Percentiles rank a stretch among this genome's conserved stretches.
Conservation (phyloP, 495 filamentous ascomycete genomes). For the Hypoxylon cercidicola region DNA sequence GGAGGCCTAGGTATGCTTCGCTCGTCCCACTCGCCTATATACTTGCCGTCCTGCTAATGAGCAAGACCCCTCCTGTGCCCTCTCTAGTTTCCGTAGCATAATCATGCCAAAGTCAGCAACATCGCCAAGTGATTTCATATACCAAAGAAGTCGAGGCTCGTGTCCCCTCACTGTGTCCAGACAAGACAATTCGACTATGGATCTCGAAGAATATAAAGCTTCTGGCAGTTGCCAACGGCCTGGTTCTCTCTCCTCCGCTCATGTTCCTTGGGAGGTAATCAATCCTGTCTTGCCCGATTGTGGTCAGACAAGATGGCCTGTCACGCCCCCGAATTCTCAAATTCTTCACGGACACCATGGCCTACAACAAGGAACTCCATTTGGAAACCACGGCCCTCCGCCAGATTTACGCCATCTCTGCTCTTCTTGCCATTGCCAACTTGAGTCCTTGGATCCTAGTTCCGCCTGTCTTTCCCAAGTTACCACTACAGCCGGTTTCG, state of each 20-base stretch:
- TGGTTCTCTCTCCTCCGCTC: background rate
- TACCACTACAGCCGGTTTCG: background rate
- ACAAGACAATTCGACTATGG: conserved; percentile 1
- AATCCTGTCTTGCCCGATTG: background rate
- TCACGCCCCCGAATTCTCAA: background rate
- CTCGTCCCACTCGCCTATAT: background rate
- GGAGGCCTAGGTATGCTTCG: conserved; percentile 13
- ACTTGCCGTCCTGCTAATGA: conserved; percentile 22
- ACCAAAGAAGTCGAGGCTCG: conserved; percentile 9
- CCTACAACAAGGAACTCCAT: background rate
- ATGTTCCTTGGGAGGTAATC: background rate
- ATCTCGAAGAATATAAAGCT: background rate
- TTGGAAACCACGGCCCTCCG: background rate
- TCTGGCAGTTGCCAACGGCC: background rate
- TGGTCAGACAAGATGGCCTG: background rate
- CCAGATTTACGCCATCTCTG: background rate
- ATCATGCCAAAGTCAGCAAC: conserved; percentile 22
- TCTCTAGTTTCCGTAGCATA: conserved; percentile 4
- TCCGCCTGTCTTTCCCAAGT: background rate
- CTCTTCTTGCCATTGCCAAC: background rate
- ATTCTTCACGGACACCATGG: background rate
- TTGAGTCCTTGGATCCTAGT: background rate
- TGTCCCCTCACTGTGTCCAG: background rate
- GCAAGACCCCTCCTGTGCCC: background rate
- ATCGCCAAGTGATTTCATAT: conserved; percentile 45